Base-by-base conservation (phyloP, 192 early-diverging fungal genomes). In the Funneliformis mosseae region DNA sequence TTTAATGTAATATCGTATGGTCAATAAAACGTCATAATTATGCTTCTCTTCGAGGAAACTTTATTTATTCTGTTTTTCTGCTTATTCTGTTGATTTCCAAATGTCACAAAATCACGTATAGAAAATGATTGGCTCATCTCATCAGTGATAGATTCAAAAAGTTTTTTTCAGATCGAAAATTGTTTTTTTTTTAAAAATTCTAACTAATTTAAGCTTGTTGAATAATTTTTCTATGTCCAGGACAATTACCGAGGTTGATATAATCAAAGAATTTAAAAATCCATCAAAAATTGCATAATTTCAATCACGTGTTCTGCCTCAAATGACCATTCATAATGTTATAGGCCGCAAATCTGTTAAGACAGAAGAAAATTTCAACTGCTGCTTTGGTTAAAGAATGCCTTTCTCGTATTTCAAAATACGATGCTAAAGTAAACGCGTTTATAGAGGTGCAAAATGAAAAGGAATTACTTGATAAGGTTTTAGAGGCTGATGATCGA, bases 341-440 rank as follows among this genome's bases (percentile, higher is more conserved):
- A 45, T 74, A 74, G 73, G 73, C 73, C 1, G 9, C 25, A 21
- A 28, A 74, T 33, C 33, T 74, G 11, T 33, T 74, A 74, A 46
- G 28, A 76, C 59, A 76, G 33, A 76, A 76, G 59, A 76, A 76
- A 76, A 28, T 76, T n/a, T 39, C 78, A n/a, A 69, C 85, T 2
- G 33, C 69, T 21, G 7, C 70, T 10, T 77, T 78, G 9, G 82
- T 82, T 0, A 39, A 55, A 11, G 66, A 80, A 45, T 79, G 78
- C 41, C 33, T 84, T 25, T 81, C 85, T 11, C 79, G 72, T 11
- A 83, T 89, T 39, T 48, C 75, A 7, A 79, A 76, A 21, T 83
- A 86, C 60, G 86, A 89, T 70, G 43, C 27, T 42, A 81, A 84
- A 48, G 18, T 85, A 21, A 89, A 88, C 69, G 86, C 86, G 1